Evolutionary conservation across 1,284 basidiomycete species (phyloP), one percentile per base, ranked within the genome.

Genomic region (Xanthoconium separans): DNA sequence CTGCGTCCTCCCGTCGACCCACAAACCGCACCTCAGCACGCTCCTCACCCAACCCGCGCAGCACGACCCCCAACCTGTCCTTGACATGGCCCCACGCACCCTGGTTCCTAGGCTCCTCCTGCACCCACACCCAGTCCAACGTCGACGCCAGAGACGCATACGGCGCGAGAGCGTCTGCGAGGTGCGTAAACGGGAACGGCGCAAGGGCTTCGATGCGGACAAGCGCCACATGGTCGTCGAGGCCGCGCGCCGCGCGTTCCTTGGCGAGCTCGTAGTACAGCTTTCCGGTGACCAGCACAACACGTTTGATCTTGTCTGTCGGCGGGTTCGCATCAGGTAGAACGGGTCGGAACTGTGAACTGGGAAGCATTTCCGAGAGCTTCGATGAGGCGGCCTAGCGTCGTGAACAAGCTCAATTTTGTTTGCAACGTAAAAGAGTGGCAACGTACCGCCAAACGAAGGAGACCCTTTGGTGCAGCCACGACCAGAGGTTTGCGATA

Each of bases 71-170:
- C 46, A 91, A 70, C 57, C 91, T 75, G 5, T 76, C 75, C 43
- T 70, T 71, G 42, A 92, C 85, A 71, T 90, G 88, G 9, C 74
- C 68, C 77, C 81, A 94, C 2, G 87, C 82, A 2, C 93, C 93
- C 70, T 95, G 92, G 65, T 95, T 95, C 63, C 76, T 82, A 5
- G 93, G 86, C 65, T 95, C 93, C 65, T 95, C 93, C 69, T 95
- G 93, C 16, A 91, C 75, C 84, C 88, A 95, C 15, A 83, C 57
- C 47, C 82, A 73, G 48, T 83, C 80, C 2, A 44, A 46, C n/a
- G 24, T 42, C 15, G 18, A 18, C 1, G 10, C 11, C n/a, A 66
- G 76, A 13, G 64, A 58, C 0, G 61, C 43, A 61, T 90, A 90
- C 2, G 68, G 61, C 42, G 61, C 53, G 27, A 95, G 70, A 1